Evolutionary conservation across 179 eudicot genomes (phyloP).

Genomic region (Monotropa hypopitys): DNA sequence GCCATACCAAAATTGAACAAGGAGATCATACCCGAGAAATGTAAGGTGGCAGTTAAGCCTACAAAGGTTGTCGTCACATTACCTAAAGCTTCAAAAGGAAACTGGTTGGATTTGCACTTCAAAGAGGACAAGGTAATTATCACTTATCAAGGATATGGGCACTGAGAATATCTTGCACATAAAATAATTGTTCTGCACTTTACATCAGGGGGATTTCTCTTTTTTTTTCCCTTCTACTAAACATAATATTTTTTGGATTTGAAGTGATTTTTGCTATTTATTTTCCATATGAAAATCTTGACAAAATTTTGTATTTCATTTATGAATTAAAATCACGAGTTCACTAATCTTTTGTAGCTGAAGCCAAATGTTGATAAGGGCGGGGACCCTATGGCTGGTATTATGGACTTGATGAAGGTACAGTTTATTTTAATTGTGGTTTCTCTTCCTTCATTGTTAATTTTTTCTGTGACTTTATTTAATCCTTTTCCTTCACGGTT

Average conservation of each 20-base stretch:
- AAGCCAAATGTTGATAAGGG: slow-evolving; percentile 70
- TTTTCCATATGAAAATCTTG: background rate
- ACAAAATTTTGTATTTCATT: background rate
- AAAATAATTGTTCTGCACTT: background rate
- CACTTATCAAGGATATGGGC: background rate
- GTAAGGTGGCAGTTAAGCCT: slow-evolving; percentile 75
- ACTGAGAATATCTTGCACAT: background rate
- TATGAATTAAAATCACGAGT: background rate
- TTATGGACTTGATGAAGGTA: slow-evolving; percentile 97
- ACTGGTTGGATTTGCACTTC: slow-evolving; percentile 79
- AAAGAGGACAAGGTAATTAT: slow-evolving; percentile 80
- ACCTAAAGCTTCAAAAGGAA: slow-evolving; percentile 62
- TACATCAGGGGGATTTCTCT: too few species aligned
- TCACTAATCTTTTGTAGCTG: slow-evolving; percentile 28
- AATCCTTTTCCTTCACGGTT: background rate
- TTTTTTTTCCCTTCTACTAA: too few species aligned
- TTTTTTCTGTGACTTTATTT: background rate
- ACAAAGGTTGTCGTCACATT: slow-evolving; percentile 55
- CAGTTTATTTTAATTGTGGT: background rate
- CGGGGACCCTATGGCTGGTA: slow-evolving; percentile 92
- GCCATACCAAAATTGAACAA: slow-evolving; percentile 70
- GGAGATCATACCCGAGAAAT: slow-evolving; percentile 65
- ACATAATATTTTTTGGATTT: too few species aligned
- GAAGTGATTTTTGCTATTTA: background rate
- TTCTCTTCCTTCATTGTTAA: background rate